Evolutionary conservation across 148 eudicot species (phyloP).

Genomic region (Rheum nobile): DNA sequence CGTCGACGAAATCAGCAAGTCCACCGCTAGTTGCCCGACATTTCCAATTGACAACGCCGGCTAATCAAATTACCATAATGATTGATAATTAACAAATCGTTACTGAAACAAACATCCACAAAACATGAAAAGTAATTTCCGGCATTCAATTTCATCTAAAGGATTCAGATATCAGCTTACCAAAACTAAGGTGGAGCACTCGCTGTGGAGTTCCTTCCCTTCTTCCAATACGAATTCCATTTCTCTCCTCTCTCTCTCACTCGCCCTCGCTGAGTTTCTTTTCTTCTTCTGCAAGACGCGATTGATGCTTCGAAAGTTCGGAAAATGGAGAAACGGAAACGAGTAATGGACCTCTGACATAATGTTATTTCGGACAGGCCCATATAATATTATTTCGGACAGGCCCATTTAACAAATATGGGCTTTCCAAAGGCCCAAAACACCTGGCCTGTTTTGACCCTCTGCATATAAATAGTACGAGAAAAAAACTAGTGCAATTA

Average conservation of each 20-base stretch:
- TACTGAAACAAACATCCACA: not conserved
- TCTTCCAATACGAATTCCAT: constrained; percentile 65
- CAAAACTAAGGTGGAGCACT: constrained; percentile 59
- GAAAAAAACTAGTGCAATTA: no score
- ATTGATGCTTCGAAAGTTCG: not conserved
- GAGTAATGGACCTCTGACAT: not conserved
- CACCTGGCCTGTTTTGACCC: no score
- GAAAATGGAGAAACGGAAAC: not conserved
- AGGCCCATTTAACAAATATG: not conserved
- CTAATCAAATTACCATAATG: constrained; percentile 15
- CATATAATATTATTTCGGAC: no score
- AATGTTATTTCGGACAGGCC: no score
- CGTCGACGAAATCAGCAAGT: constrained; percentile 56
- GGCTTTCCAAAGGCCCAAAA: not conserved
- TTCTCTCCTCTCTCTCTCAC: constrained; percentile 1
- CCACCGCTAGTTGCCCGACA: constrained; percentile 90
- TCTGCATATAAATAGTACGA: no score
- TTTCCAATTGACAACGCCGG: constrained; percentile 93
- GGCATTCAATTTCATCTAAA: not conserved
- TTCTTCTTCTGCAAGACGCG: constrained; percentile 8
- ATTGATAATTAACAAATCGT: not conserved
- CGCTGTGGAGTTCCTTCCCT: constrained; percentile 31
- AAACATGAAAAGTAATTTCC: not conserved
- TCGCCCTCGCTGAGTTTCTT: not conserved
- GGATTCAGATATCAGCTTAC: constrained; percentile 20